These are phyloP conservation scores for Fusarium buxicola DNA, from an alignment of 2,329 filamentous ascomycete species.

Conservation along the genomic window DNA sequence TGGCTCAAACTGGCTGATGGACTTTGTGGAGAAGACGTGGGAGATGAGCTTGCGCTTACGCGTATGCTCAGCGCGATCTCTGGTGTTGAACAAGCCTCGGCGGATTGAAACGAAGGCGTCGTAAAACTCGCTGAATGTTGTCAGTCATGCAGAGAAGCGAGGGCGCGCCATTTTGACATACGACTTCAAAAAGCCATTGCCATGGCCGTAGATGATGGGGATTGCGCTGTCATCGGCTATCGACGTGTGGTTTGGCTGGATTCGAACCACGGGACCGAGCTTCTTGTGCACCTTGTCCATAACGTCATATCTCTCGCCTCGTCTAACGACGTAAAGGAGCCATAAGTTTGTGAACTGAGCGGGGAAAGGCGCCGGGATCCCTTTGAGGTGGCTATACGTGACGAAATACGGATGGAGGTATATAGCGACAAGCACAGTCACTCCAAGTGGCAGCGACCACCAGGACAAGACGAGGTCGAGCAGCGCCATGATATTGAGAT, in stretches of 20 bases:
- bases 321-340: constrained; percentile 75
- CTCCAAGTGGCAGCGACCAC: constrained; percentile 59
- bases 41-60: constrained; percentile 90
- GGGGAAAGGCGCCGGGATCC: constrained; percentile 72
- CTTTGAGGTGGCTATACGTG: constrained; percentile 62
- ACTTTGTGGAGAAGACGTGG: constrained; percentile 88
- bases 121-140: constrained; percentile 77
- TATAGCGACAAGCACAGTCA: constrained; percentile 62
- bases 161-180: constrained; percentile 50
- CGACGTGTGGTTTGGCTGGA: constrained; percentile 87
- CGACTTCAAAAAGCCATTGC: constrained; percentile 80
- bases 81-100: constrained; percentile 89
- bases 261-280: constrained; percentile 81
- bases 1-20: constrained; percentile 85
- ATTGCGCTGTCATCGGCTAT: constrained; percentile 86
- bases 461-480: constrained; percentile 53
- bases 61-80: constrained; percentile 83
- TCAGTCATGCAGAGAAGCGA: background rate
- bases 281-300: constrained; percentile 82
- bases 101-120: constrained; percentile 91
- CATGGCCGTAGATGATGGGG: constrained; percentile 80
- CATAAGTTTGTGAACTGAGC: constrained; percentile 81
- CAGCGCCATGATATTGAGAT: constrained; percentile 45
- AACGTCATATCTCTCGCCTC: constrained; percentile 70
- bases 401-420: constrained; percentile 71